These are phyloP conservation scores for Yamadazyma kanchanaburiensis DNA, from an alignment of 1,139 yeast species.

Conservation along the genomic window DNA sequence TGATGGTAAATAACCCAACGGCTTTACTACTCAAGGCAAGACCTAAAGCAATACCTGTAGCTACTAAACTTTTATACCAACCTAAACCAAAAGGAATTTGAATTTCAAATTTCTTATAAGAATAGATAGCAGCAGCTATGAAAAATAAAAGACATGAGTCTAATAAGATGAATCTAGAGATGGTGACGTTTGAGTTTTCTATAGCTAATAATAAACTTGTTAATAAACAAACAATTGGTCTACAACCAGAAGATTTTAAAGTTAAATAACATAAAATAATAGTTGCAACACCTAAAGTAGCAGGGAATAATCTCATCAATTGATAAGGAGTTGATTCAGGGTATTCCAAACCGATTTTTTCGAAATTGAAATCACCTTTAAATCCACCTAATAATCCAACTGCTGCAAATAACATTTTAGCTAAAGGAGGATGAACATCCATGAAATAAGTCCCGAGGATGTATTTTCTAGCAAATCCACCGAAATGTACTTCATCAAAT, in stretches of 20 bases:
- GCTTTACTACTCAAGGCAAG: slow-evolving; percentile 88
- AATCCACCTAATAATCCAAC: slow-evolving; percentile 72
- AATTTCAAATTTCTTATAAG: slow-evolving; percentile 77
- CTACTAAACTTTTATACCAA: slow-evolving; percentile 70
- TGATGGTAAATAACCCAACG: slow-evolving; percentile 94
- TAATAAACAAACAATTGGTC: slow-evolving; percentile 67
- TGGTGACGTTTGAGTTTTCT: slow-evolving; percentile 86
- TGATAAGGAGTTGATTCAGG: slow-evolving; percentile 67
- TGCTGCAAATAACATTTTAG: slow-evolving; percentile 83
- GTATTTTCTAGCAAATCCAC: slow-evolving; percentile 75
- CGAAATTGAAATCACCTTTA: slow-evolving; percentile 71
- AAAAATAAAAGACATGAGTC: slow-evolving; percentile 91
- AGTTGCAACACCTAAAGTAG: slow-evolving; percentile 77
- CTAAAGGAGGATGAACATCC: slow-evolving; percentile 95
- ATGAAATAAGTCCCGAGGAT: slow-evolving; percentile 71
- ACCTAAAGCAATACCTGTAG: slow-evolving; percentile 83
- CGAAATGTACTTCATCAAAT: slow-evolving; percentile 49
- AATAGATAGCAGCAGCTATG: slow-evolving; percentile 82
- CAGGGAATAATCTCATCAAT: slow-evolving; percentile 84
- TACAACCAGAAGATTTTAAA: slow-evolving; percentile 80
- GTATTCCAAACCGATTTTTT: slow-evolving; percentile 63
- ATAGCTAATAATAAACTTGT: slow-evolving; percentile 67
- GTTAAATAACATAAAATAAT: slow-evolving; percentile 76
- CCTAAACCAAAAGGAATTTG: slow-evolving; percentile 64
- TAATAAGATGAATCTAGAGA: slow-evolving; percentile 82